phyloP scores from a whole-genome alignment of 2,329 filamentous ascomycete genomes.

The Orbilia brochopaga region DNA sequence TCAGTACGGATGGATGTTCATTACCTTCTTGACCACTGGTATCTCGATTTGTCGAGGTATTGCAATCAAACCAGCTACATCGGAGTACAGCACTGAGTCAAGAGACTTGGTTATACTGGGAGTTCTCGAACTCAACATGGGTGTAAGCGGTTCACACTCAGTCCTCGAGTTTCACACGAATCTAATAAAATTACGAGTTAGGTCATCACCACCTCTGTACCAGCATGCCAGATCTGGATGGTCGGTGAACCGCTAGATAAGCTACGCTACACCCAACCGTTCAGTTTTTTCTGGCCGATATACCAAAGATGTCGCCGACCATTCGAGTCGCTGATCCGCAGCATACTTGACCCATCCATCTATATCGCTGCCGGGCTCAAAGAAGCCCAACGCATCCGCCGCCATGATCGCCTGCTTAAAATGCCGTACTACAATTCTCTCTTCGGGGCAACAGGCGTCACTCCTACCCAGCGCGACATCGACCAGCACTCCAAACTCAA shows the following conservation, averaged over 20 bases:
- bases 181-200: slow-evolving; percentile 6
- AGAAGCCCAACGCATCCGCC: background rate
- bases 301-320: background rate
- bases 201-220: slow-evolving; percentile 35
- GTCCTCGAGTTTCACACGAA: background rate
- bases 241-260: slow-evolving; percentile 2
- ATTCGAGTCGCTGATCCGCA: background rate
- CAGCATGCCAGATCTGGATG: slow-evolving; percentile 29
- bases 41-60: slow-evolving; percentile 20
- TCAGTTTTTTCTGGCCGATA: slow-evolving; percentile 4
- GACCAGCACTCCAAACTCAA: background rate
- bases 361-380: background rate
- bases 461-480: slow-evolving; percentile 5
- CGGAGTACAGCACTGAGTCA: slow-evolving; percentile 29
- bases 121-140: slow-evolving; percentile 35
- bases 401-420: background rate
- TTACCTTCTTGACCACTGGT: slow-evolving; percentile 28
- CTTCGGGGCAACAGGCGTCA: background rate
- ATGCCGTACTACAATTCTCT: background rate
- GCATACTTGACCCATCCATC: background rate
- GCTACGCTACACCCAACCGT: slow-evolving; percentile 22
- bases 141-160: slow-evolving; percentile 19
- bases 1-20: slow-evolving; percentile 25
- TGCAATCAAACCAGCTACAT: slow-evolving; percentile 28
- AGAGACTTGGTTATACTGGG: slow-evolving; percentile 29